Evolutionary conservation across 768 basidiomycete species (phyloP).

Genomic region (Russula foetens): DNA sequence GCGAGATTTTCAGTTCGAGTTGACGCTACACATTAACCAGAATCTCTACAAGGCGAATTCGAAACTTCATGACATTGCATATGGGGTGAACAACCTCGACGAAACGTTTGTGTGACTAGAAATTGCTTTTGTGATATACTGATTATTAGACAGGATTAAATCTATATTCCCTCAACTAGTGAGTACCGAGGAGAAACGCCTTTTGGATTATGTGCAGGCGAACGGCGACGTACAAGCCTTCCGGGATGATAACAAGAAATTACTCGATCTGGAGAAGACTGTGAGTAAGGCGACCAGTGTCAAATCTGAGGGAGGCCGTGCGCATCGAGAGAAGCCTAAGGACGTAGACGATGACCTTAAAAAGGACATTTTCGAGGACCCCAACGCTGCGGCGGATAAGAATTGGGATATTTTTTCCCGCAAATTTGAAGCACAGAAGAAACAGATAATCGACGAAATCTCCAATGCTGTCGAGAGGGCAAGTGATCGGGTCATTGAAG

Average conservation of each 20-base stretch:
- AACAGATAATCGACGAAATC: no score
- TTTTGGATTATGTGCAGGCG: constrained; percentile 3
- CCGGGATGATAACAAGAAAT: constrained; percentile 15
- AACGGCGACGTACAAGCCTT: constrained; percentile 23
- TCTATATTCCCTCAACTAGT: constrained; percentile 19
- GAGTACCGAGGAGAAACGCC: constrained; percentile 14
- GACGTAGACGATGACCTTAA: no score
- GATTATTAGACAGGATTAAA: constrained; percentile 14
- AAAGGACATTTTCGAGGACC: no score
- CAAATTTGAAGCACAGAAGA: no score
- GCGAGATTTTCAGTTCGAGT: constrained; percentile 24
- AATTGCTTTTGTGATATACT: background rate
- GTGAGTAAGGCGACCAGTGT: background rate
- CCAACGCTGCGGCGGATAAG: no score
- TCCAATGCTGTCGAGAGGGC: no score
- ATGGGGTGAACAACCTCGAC: constrained; percentile 6
- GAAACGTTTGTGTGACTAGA: constrained; percentile 9
- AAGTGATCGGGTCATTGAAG: no score
- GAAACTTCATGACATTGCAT: constrained; percentile 12
- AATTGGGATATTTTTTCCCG: no score
- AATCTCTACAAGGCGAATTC: background rate
- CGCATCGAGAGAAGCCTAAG: background rate
- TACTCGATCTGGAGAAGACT: constrained; percentile 16
- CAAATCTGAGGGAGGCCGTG: background rate
- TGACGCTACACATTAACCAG: constrained; percentile 24